Conservation (phyloP, 2,329 filamentous ascomycete genomes). For the Corynespora cassiicola region DNA sequence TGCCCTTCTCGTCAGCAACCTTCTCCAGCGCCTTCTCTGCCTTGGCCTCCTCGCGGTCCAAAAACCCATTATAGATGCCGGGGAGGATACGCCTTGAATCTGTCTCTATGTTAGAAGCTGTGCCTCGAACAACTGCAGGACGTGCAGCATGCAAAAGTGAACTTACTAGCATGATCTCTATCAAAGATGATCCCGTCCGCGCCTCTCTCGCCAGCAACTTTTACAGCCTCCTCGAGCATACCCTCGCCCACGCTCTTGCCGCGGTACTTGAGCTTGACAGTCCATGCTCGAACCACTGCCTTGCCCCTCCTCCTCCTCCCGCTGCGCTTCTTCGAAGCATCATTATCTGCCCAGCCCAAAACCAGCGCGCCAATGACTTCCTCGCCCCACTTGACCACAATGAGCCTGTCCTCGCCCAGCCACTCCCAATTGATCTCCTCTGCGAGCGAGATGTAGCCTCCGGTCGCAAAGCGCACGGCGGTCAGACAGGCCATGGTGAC, state of each 20-base stretch:
- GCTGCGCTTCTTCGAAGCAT: conserved; percentile 49
- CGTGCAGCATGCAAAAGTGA: too few relatives aligned
- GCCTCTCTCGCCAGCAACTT: conserved; percentile 70
- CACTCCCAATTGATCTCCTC: conserved; percentile 68
- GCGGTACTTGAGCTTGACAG: conserved; percentile 73
- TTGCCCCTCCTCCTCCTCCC: conserved; percentile 63
- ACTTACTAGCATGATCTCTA: conserved; percentile 76
- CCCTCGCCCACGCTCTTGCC: conserved; percentile 74
- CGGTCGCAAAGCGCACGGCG: conserved; percentile 65
- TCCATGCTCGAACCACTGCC: conserved; percentile 83
- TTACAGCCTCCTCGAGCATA: conserved; percentile 75
- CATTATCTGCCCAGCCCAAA: conserved; percentile 66
- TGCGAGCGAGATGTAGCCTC: conserved; percentile 68
- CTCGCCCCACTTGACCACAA: conserved; percentile 72
- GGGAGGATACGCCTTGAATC: conserved; percentile 44
- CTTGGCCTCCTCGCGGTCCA: conserved; percentile 40
- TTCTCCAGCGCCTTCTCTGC: conserved; percentile 45
- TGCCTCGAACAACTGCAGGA: neutral
- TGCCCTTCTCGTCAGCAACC: conserved; percentile 46
- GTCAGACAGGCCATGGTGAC: conserved; percentile 70
- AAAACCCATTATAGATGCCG: conserved; percentile 41
- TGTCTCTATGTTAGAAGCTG: conserved; percentile 21
- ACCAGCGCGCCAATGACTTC: conserved; percentile 76
- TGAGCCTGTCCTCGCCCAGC: conserved; percentile 57
- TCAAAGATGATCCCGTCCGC: conserved; percentile 77